These are phyloP conservation scores for Scalesia atractyloides DNA, from an alignment of 129 eudicot species.

Conservation along the genomic window DNA sequence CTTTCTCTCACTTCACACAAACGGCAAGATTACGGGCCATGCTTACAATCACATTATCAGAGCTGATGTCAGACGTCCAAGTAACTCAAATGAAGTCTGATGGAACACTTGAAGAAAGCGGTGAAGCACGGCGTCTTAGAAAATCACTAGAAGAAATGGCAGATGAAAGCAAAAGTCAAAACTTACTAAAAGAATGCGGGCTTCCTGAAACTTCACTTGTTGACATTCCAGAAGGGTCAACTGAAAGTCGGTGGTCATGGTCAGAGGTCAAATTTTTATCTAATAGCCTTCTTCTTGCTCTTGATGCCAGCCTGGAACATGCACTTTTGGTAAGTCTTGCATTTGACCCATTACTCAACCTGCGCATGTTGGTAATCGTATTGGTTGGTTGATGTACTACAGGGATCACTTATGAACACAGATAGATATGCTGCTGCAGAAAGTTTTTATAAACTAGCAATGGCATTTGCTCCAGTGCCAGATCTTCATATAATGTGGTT, in stretches of 20 bases:
- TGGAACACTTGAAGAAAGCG: conserved; percentile 98
- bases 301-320: conserved; percentile 98
- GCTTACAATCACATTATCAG: conserved; percentile 94
- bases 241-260: conserved; percentile 91
- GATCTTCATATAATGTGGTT: conserved; percentile 99
- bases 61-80: conserved; percentile 98
- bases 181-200: conserved; percentile 60
- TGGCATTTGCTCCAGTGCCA: conserved; percentile 99
- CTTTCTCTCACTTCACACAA: conserved; percentile 81
- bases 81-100: conserved; percentile 96
- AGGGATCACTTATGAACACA: conserved; percentile 90
- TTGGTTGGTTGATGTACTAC: conserved; percentile 28
- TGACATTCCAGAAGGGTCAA: conserved; percentile 46
- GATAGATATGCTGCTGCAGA: conserved; percentile 99
- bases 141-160: conserved; percentile 94
- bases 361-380: background rate
- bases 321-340: conserved; percentile 86
- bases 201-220: conserved; percentile 66
- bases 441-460: conserved; percentile 93
- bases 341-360: background rate
- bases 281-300: conserved; percentile 80
- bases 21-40: conserved; percentile 91
- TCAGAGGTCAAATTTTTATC: conserved; percentile 79
- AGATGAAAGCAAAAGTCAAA: conserved; percentile 65
- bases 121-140: conserved; percentile 91